Conservation (phyloP, 345 rosid genomes). For the Reutealis trisperma region DNA sequence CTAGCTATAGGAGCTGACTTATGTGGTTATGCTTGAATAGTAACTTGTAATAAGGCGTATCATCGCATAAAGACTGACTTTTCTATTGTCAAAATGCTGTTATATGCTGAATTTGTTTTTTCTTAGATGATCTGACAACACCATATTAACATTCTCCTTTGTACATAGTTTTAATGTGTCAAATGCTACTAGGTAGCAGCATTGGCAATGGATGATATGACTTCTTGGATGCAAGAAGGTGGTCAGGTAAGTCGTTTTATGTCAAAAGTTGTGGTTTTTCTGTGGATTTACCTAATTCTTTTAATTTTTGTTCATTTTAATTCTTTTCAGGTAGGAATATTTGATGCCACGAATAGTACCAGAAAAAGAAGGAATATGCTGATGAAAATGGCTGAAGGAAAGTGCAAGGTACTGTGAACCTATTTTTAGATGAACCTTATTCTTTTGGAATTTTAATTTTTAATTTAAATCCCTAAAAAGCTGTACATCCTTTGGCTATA, state of each 20-base stretch:
- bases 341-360: conserved; percentile 97
- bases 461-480: not conserved
- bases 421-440: conserved; percentile 14
- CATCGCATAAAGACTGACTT: not conserved
- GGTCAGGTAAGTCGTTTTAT: conserved; percentile 75
- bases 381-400: conserved; percentile 99
- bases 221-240: conserved; percentile 99
- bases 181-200: conserved; percentile 98
- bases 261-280: not conserved
- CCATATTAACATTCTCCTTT: conserved; percentile 61
- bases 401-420: conserved; percentile 74
- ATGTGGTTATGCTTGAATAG: not conserved
- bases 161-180: conserved; percentile 75
- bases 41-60: too few species aligned
- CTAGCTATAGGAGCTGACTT: not conserved
- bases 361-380: conserved; percentile 88
- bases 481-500: not conserved
- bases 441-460: not conserved
- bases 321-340: conserved; percentile 81
- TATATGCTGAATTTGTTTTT: conserved; percentile 26
- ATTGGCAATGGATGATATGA: conserved; percentile 99
- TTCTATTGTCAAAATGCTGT: not conserved
- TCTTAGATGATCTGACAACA: conserved; percentile 35
- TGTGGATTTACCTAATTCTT: conserved; percentile 24
- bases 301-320: conserved; percentile 26